A percentile compares a stretch with the other conserved stretches of the same genome.
Evolutionary conservation across 495 filamentous ascomycete species (phyloP).

Genomic region (Apodospora peruviana): DNA sequence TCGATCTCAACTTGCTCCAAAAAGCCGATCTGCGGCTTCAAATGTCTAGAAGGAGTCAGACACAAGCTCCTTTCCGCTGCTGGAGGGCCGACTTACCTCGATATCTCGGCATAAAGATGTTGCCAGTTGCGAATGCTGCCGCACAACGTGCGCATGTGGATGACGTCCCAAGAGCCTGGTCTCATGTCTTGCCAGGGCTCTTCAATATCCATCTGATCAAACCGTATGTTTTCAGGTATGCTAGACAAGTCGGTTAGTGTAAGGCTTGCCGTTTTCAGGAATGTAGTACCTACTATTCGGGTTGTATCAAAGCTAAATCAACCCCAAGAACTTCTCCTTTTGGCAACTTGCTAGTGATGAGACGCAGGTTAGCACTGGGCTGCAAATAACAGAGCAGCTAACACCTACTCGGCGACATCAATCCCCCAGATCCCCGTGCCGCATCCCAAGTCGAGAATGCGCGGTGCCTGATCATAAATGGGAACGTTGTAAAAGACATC

Average conservation of each 20-base stretch:
- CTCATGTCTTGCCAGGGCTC: slow-evolving; percentile 67
- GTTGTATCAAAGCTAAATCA: slow-evolving; percentile 79
- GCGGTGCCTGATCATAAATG: slow-evolving; percentile 31
- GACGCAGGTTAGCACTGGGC: neutral
- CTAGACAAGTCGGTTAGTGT: slow-evolving; percentile 30
- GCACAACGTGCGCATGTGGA: slow-evolving; percentile 75
- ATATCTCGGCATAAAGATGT: slow-evolving; percentile 63
- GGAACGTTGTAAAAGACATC: slow-evolving; percentile 52
- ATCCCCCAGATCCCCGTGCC: slow-evolving; percentile 92
- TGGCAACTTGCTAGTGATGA: slow-evolving; percentile 22
- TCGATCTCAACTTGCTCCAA: slow-evolving; percentile 95
- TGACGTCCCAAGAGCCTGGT: slow-evolving; percentile 74
- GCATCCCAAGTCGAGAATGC: slow-evolving; percentile 77
- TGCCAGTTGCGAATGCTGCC: slow-evolving; percentile 79
- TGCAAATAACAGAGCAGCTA: neutral
- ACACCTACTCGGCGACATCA: slow-evolving; percentile 71
- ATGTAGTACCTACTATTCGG: slow-evolving; percentile 49
- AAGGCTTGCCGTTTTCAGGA: neutral
- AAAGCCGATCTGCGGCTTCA: slow-evolving; percentile 70
- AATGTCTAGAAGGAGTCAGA: slow-evolving; percentile 48
- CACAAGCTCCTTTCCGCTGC: no score
- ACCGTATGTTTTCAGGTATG: slow-evolving; percentile 64
- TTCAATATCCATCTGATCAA: slow-evolving; percentile 74
- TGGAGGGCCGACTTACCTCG: slow-evolving; percentile 43
- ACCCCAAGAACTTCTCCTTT: slow-evolving; percentile 12